Percentiles rank a stretch among this genome's conserved stretches.
Conservation (phyloP, 352 stramenopile species). For the Phytopythium sindhum region DNA sequence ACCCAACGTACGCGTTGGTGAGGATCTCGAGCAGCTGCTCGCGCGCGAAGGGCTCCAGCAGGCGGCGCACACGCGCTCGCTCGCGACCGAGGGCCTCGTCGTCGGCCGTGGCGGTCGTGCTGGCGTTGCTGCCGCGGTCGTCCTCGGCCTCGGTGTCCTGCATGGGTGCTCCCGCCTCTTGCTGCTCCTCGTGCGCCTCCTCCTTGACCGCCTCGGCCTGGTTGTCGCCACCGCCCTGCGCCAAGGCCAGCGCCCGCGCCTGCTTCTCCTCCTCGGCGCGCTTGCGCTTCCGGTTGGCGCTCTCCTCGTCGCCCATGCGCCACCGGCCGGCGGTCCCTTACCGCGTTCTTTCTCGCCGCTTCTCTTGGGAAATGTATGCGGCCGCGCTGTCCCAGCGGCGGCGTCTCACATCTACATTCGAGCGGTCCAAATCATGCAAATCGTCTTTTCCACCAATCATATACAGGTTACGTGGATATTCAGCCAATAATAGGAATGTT, state of each 20-base stretch:
- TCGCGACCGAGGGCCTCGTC: conserved; percentile 15
- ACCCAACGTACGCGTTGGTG: conserved; percentile 50
- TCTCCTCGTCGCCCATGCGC: conserved; percentile 25
- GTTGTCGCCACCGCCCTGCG: neutral
- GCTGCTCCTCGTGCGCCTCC: neutral
- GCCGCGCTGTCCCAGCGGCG: neutral
- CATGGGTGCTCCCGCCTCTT: neutral
- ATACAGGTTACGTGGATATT: neutral
- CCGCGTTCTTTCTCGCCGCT: neutral
- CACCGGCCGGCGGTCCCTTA: neutral
- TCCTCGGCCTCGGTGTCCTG: conserved; percentile 2
- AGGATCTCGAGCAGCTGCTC: conserved; percentile 70
- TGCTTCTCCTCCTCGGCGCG: conserved; percentile 10
- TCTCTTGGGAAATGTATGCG: neutral
- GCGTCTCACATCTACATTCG: neutral
- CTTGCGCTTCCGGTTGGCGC: conserved; percentile 37
- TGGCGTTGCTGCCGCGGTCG: conserved; percentile 8
- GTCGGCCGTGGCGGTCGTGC: conserved; percentile 6
- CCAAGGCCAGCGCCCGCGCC: neutral
- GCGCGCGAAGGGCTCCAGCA: conserved; percentile 54
- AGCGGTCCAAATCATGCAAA: neutral
- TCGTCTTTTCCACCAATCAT: conserved; percentile 2
- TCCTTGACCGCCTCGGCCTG: conserved; percentile 4
- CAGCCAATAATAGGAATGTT: conserved; percentile 3
- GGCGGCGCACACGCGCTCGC: conserved; percentile 24